Evolutionary conservation across 2,329 filamentous ascomycete genomes (phyloP), one percentile per base, ranked within the genome.

Genomic region (Cercospora berteroae): DNA sequence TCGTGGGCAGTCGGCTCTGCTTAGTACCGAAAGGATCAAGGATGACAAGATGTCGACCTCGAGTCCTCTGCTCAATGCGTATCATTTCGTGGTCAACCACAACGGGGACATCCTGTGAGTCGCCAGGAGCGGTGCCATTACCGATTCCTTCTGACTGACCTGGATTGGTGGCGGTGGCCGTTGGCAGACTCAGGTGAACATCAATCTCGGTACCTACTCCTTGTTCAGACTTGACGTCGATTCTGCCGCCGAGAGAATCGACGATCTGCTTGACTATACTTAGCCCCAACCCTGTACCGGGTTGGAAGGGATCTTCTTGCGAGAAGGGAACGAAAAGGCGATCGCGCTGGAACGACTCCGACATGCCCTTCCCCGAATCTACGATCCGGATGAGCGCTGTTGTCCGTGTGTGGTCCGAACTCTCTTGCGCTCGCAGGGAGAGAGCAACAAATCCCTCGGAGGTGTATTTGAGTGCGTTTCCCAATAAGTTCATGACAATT

Each of bases 241-340:
- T 86, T 6, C 80, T 82, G 0, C 89, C 89, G 29, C 84, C 83
- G 0, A 91, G 78, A 27, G 86, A 84, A 57, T 85, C 83, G 16
- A 90, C 84, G 6, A 91, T 86, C 13, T 67, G 77, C 70, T 74
- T 82, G 42, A 79, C 77, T 52, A 80, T 78, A 27, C 70, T 74
- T 13, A 80, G 70, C 7, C 78, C 78, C 6, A 80, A 71, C 0
- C 78, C 78, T 7, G 77, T 78, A 8, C 78, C 78, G 10, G 73
- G 65, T 8, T 76, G 68, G 23, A 77, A 71, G 0, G 74, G 69
- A 58, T 79, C 72, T 58, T 77, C 77, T 64, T 80, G 78, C 25
- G 70, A 73, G 67, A 79, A 80, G 0, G 77, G 76, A 8, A 72
- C 70, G 64, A 74, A 79, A 1, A 79, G 65, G n/a, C 74, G 70